Percentiles rank a stretch among this genome's conserved stretches.
Conservation (phyloP, 805 yeast species). For the Saccharomyces kudriavzevii region DNA sequence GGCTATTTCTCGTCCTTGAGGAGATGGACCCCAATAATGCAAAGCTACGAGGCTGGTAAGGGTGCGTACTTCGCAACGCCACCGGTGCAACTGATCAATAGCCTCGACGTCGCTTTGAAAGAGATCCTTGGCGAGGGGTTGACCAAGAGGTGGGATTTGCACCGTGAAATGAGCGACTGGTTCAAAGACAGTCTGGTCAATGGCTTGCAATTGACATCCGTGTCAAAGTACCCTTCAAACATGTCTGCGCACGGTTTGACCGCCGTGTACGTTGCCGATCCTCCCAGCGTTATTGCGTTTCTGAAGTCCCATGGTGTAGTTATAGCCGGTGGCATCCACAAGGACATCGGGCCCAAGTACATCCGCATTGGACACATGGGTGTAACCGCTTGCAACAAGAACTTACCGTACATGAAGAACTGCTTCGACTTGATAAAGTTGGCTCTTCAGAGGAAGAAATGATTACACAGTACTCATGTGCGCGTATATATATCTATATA, state of each 20-base stretch:
- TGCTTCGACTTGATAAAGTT: not conserved
- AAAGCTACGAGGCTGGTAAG: conserved; percentile 71
- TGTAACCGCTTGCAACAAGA: conserved; percentile 52
- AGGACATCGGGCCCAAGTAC: conserved; percentile 69
- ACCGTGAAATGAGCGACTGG: conserved; percentile 50
- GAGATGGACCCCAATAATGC: conserved; percentile 85
- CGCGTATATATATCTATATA: not conserved
- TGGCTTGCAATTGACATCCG: conserved; percentile 57
- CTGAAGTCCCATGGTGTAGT: conserved; percentile 59
- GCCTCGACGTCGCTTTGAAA: conserved; percentile 65
- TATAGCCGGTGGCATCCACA: conserved; percentile 86
- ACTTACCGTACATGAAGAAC: conserved; percentile 21
- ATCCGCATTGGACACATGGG: conserved; percentile 98
- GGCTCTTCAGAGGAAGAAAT: not conserved
- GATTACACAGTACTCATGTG: not conserved
- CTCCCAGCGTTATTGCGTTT: conserved; percentile 51
- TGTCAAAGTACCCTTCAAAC: conserved; percentile 41
- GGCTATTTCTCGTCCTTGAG: conserved; percentile 51
- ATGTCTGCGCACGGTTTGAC: conserved; percentile 84
- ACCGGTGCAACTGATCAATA: conserved; percentile 79
- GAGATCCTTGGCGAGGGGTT: conserved; percentile 57
- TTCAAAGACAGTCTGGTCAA: conserved; percentile 52
- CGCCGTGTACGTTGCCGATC: conserved; percentile 66
- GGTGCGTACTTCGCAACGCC: conserved; percentile 91
- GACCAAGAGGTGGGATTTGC: conserved; percentile 54